Conservation (phyloP, 768 basidiomycete genomes). For the Rhodotorula babjevae region DNA sequence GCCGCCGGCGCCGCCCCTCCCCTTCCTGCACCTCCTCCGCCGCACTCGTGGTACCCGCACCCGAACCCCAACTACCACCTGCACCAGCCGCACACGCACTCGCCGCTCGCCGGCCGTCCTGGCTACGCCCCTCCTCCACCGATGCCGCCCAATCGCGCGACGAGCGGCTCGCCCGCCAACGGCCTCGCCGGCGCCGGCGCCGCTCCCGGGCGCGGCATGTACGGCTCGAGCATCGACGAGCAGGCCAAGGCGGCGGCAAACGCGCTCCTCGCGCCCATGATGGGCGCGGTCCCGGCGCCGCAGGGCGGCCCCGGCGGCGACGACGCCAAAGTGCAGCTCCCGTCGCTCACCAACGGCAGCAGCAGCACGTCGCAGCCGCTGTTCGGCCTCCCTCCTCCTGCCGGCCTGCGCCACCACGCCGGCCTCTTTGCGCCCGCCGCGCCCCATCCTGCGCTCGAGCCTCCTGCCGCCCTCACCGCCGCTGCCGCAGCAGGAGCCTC, state of each 20-base stretch:
- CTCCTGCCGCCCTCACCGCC: neutral
- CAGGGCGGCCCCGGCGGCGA: too few relatives aligned
- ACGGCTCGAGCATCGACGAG: constrained; percentile 3
- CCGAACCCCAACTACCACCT: constrained; percentile 25
- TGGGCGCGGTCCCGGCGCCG: neutral
- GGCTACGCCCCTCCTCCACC: neutral
- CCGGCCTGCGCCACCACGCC: neutral
- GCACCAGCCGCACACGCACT: constrained; percentile 29
- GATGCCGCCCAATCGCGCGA: constrained; percentile 1
- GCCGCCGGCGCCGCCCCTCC: neutral
- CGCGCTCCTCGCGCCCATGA: neutral
- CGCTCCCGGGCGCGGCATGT: too few relatives aligned
- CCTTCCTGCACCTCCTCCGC: neutral
- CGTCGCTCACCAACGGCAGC: neutral
- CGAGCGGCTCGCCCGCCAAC: constrained; percentile 12
- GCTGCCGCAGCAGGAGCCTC: too few relatives aligned
- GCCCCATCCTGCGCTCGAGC: neutral
- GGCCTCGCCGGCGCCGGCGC: neutral
- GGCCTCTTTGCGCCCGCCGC: neutral
- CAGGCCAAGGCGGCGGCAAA: neutral
- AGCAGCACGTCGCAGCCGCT: neutral
- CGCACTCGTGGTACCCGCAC: constrained; percentile 28
- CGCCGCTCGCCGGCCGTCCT: constrained; percentile 16
- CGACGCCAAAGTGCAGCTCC: neutral
- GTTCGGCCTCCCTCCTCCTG: neutral